phyloP scores from a whole-genome alignment of 495 filamentous ascomycete species.

The Podospora fimiseda region DNA sequence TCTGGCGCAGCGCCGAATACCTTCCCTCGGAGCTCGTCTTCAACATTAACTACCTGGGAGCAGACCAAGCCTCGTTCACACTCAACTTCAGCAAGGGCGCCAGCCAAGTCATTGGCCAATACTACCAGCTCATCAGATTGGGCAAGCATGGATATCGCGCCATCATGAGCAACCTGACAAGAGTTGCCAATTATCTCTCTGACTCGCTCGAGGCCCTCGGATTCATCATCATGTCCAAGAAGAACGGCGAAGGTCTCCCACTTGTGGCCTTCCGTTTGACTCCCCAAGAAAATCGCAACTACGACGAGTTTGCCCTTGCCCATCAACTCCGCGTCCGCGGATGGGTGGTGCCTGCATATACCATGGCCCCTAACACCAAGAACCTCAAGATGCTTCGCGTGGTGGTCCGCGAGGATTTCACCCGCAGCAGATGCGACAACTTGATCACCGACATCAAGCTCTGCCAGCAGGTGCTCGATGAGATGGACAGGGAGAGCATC shows the following conservation, averaged over 20 bases:
- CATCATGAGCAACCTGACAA: slow-evolving; percentile 83
- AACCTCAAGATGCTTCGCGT: slow-evolving; percentile 79
- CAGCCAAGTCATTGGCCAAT: slow-evolving; percentile 87
- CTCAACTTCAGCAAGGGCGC: slow-evolving; percentile 94
- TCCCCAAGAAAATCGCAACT: slow-evolving; percentile 50
- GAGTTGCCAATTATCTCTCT: slow-evolving; percentile 74
- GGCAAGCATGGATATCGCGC: slow-evolving; percentile 80
- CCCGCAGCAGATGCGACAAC: slow-evolving; percentile 63
- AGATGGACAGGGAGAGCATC: slow-evolving; percentile 66
- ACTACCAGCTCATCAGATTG: slow-evolving; percentile 90
- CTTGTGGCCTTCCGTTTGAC: slow-evolving; percentile 79
- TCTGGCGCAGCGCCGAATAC: slow-evolving; percentile 79
- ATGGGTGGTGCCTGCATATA: slow-evolving; percentile 91
- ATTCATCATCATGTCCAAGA: slow-evolving; percentile 80
- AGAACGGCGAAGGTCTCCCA: slow-evolving; percentile 65
- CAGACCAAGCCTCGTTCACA: slow-evolving; percentile 95
- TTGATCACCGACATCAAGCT: slow-evolving; percentile 68
- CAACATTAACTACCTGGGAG: slow-evolving; percentile 95
- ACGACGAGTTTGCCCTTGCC: slow-evolving; percentile 76
- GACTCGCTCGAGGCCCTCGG: slow-evolving; percentile 61
- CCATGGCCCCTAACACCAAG: slow-evolving; percentile 80
- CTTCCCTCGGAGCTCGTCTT: slow-evolving; percentile 88
- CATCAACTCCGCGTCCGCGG: slow-evolving; percentile 76
- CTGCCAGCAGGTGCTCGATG: slow-evolving; percentile 57
- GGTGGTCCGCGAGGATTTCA: slow-evolving; percentile 86